A percentile compares a stretch with the other conserved stretches of the same genome.
phyloP scores from a whole-genome alignment of 345 rosid species.

The Eucalyptus pauciflora region DNA sequence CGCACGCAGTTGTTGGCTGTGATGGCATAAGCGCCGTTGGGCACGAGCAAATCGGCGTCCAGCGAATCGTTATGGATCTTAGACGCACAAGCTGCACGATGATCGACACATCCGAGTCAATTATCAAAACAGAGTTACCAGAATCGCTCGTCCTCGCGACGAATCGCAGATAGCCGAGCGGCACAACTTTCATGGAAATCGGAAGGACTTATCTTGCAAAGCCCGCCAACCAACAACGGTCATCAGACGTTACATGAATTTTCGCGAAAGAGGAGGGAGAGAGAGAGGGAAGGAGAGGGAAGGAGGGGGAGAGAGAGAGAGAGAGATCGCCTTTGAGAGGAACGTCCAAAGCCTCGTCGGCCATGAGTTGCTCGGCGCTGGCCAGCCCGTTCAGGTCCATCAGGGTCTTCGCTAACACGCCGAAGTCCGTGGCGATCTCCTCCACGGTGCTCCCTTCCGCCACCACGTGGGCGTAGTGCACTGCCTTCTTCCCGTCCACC shows the following conservation, averaged over 20 bases:
- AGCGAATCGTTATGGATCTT: conserved; percentile 27
- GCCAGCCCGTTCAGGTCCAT: conserved; percentile 25
- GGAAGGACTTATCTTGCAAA: neutral
- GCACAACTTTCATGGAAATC: too few relatives aligned
- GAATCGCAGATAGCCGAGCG: too few relatives aligned
- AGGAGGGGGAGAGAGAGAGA: too few relatives aligned
- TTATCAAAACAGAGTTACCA: neutral
- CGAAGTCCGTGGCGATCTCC: conserved; percentile 28
- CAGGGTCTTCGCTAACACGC: conserved; percentile 14
- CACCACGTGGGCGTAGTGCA: too few relatives aligned
- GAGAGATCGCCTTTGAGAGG: conserved; percentile 44
- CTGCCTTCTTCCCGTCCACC: too few relatives aligned
- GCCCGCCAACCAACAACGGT: neutral
- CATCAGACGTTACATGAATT: neutral
- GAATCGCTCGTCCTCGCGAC: neutral
- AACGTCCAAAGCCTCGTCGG: conserved; percentile 29
- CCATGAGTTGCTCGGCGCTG: conserved; percentile 8
- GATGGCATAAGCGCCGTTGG: conserved; percentile 37
- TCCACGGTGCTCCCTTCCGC: too few relatives aligned
- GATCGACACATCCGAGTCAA: neutral
- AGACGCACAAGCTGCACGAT: conserved; percentile 55
- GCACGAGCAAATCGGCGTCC: conserved; percentile 32
- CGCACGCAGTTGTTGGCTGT: conserved; percentile 60
- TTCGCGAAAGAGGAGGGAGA: too few relatives aligned
- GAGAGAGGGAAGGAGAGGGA: too few relatives aligned